A percentile compares a stretch with the other conserved stretches of the same genome.
These are phyloP conservation scores for Pleomassaria siparia DNA, from an alignment of 2,329 filamentous ascomycete genomes.

Conservation along the genomic window DNA sequence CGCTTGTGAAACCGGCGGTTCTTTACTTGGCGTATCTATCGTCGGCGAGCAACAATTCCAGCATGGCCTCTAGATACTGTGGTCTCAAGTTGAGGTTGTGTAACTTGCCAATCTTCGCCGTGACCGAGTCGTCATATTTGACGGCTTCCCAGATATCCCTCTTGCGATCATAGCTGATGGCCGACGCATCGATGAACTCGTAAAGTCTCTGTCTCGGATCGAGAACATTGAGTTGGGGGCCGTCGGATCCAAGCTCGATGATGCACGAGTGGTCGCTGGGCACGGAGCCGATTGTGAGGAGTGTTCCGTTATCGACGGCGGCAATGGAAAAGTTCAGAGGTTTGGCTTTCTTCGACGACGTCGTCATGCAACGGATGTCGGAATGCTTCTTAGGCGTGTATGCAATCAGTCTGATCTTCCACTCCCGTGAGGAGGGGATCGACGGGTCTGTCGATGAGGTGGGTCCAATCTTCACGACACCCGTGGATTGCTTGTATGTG, in stretches of 20 bases:
- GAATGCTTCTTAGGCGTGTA: constrained; percentile 18
- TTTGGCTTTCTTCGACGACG: constrained; percentile 29
- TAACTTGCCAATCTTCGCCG: constrained; percentile 32
- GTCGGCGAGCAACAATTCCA: constrained; percentile 40
- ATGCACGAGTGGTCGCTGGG: constrained; percentile 25
- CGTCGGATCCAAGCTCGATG: constrained; percentile 26
- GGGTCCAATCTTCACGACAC: constrained; percentile 39
- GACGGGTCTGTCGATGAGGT: constrained; percentile 25
- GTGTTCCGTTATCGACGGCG: constrained; percentile 25
- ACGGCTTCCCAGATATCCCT: constrained; percentile 36
- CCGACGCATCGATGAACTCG: constrained; percentile 30
- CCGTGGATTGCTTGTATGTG: constrained; percentile 41
- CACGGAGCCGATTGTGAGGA: constrained; percentile 25
- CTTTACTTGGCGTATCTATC: constrained; percentile 26
- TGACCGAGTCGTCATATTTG: constrained; percentile 27
- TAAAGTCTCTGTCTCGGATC: constrained; percentile 33
- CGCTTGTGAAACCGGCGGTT: no score
- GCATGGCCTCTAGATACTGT: constrained; percentile 34
- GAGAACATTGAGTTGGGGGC: constrained; percentile 36
- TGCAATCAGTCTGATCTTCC: constrained; percentile 37
- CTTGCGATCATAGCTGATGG: constrained; percentile 35
- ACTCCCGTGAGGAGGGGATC: constrained; percentile 32
- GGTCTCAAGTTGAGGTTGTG: constrained; percentile 27
- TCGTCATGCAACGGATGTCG: constrained; percentile 30
- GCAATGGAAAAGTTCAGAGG: constrained; percentile 16